Evolutionary conservation across 129 eudicot species (phyloP), one percentile per base, ranked within the genome.

Genomic region (Gnaphalium uliginosum): DNA sequence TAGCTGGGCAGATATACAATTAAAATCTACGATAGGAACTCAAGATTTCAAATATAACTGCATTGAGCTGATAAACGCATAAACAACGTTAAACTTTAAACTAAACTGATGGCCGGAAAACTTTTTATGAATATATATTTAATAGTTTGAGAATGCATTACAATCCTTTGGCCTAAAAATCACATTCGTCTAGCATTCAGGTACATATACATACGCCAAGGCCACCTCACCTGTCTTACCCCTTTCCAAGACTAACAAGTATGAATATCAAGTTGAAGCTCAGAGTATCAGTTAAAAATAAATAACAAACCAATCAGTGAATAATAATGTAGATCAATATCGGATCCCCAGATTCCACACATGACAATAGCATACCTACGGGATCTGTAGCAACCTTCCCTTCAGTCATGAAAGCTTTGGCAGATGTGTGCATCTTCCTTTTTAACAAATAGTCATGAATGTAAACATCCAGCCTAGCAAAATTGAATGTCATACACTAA

Each of bases 331-430:
- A 39, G 48, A 8, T 39, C 2, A 39, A 39, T 39, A 39, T 39
- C 8, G 14, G 26, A 56, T 56, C 24, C 62, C 62, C 62, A 56
- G 24, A 56, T n/a, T 56, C 11, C 24, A 21, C 22, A 56, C 53
- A 57, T 69, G 76, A 60, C 57, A 64, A 60, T 51, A 54, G 53
- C 74, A 57, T 90, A 93, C 98, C 98, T 73, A 93, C 97, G 75
- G 98, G 98, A 71, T 93, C 97, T 5, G 97, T 85, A 60, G 98
- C 97, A 81, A 93, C 98, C 81, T 93, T 93, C 83, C 98, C 98
- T 85, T 93, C 98, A 17, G 93, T 81, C 98, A 93, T 93, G 87
- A 93, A 93, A 85, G 98, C 90, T 87, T 93, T 93, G 4, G 98
- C 98, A n/a, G 98, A 90, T 65, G 86, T 82, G 66, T 93, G 96